phyloP scores from a whole-genome alignment of 1,139 yeast species.

The Nadsonia commutata region DNA sequence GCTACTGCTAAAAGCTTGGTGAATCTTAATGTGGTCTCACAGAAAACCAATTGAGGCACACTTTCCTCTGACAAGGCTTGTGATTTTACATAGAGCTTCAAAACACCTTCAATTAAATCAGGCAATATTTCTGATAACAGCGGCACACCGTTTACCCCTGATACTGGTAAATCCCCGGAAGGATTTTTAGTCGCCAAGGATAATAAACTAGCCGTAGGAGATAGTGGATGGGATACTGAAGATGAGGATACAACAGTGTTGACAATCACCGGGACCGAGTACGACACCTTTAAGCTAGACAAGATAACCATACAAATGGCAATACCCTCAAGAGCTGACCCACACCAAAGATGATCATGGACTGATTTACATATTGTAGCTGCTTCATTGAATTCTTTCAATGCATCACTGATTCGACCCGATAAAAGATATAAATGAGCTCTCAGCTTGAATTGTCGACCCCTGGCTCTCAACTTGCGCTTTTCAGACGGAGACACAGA shows the following conservation, averaged over 20 bases:
- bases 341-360: conserved; percentile 79
- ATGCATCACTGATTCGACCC: conserved; percentile 62
- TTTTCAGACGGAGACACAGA: conserved; percentile 1
- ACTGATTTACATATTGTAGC: conserved; percentile 41
- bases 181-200: neutral
- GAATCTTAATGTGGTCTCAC: conserved; percentile 55
- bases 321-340: conserved; percentile 68
- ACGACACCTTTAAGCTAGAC: conserved; percentile 33
- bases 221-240: conserved; percentile 6
- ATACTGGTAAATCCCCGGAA: conserved; percentile 1
- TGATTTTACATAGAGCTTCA: conserved; percentile 47
- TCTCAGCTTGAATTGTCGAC: conserved; percentile 3
- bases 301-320: conserved; percentile 52
- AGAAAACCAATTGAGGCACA: conserved; percentile 70
- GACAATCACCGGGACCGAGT: conserved; percentile 36
- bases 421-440: conserved; percentile 45
- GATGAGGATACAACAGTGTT: conserved; percentile 33
- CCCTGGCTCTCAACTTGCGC: conserved; percentile 3
- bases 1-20: conserved; percentile 46
- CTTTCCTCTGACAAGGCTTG: conserved; percentile 51
- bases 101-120: conserved; percentile 33
- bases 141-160: conserved; percentile 10
- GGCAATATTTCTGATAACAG: conserved; percentile 37
- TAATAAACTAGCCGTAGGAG: neutral
- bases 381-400: conserved; percentile 61